These are phyloP conservation scores for Cerrena zonata DNA, from an alignment of 1,284 basidiomycete genomes.

Conservation along the genomic window DNA sequence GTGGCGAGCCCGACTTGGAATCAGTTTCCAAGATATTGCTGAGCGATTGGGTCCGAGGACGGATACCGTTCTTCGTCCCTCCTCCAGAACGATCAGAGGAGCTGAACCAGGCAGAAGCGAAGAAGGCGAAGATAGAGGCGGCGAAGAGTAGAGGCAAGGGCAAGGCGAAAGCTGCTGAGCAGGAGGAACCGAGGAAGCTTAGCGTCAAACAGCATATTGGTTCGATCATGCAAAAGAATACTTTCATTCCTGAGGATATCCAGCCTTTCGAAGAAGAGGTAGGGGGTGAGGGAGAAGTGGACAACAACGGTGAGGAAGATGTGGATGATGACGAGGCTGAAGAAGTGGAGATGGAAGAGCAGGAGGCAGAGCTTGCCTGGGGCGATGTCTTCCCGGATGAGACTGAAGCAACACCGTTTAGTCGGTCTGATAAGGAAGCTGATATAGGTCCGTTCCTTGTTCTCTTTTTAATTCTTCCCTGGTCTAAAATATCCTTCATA, in stretches of 20 bases:
- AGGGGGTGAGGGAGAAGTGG: conserved; percentile 23
- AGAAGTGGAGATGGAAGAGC: conserved; percentile 8
- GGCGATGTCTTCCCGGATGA: conserved; percentile 16
- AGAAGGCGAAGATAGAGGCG: conserved; percentile 44
- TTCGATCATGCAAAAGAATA: conserved; percentile 81
- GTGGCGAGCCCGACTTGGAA: conserved; percentile 91
- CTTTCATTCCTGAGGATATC: conserved; percentile 70
- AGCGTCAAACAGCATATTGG: conserved; percentile 69
- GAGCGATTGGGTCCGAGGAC: conserved; percentile 96
- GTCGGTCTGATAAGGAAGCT: conserved; percentile 27
- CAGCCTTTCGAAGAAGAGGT: conserved; percentile 50
- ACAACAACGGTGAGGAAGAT: conserved; percentile 6
- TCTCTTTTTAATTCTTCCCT: neutral
- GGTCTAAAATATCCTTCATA: neutral
- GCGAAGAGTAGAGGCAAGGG: conserved; percentile 32
- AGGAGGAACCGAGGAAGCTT: conserved; percentile 31
- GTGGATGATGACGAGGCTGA: conserved; percentile 4
- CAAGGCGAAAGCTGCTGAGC: conserved; percentile 28
- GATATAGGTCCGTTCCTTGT: conserved; percentile 19
- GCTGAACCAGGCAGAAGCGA: conserved; percentile 60
- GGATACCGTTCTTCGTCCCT: conserved; percentile 83
- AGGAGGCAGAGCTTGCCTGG: conserved; percentile 11
- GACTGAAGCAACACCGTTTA: conserved; percentile 13
- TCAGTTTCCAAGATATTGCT: conserved; percentile 92
- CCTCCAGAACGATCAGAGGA: conserved; percentile 72